phyloP scores from a whole-genome alignment of 1,139 yeast species.

The Saccharomyces hybrid region DNA sequence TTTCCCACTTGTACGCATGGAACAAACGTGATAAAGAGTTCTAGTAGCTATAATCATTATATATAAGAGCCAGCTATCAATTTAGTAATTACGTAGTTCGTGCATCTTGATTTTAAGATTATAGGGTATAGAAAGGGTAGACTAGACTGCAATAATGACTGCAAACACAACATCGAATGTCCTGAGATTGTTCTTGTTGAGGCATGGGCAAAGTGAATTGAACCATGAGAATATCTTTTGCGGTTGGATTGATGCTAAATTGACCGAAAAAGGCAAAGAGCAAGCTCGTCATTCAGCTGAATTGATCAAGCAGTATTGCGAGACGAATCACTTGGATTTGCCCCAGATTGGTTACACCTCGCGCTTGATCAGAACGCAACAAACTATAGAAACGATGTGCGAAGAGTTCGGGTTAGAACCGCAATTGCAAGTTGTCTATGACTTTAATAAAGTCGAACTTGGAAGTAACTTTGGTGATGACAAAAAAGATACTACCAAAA shows the following conservation, averaged over 20 bases:
- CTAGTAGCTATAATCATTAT: too few species aligned
- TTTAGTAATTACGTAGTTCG: neutral
- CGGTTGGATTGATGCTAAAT: slow-evolving; percentile 75
- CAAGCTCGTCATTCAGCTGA: slow-evolving; percentile 59
- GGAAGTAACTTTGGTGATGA: neutral
- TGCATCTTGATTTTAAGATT: too few species aligned
- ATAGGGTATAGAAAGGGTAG: neutral
- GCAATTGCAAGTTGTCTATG: slow-evolving; percentile 9
- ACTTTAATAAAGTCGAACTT: slow-evolving; percentile 3
- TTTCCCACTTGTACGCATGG: neutral
- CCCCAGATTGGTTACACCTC: slow-evolving; percentile 62
- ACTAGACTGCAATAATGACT: neutral
- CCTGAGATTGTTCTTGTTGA: slow-evolving; percentile 26
- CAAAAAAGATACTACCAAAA: slow-evolving; percentile 6
- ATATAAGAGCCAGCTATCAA: neutral
- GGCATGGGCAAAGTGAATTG: slow-evolving; percentile 76
- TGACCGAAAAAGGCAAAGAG: slow-evolving; percentile 50
- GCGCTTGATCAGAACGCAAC: slow-evolving; percentile 54
- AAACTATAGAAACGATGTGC: slow-evolving; percentile 56
- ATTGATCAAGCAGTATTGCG: slow-evolving; percentile 37
- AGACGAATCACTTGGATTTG: slow-evolving; percentile 16
- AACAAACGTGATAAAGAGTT: neutral
- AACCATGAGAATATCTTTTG: slow-evolving; percentile 65
- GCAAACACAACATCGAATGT: neutral
- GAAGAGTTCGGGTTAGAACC: slow-evolving; percentile 35